phyloP scores from a whole-genome alignment of 345 rosid genomes.

The Eucalyptus regnans region DNA sequence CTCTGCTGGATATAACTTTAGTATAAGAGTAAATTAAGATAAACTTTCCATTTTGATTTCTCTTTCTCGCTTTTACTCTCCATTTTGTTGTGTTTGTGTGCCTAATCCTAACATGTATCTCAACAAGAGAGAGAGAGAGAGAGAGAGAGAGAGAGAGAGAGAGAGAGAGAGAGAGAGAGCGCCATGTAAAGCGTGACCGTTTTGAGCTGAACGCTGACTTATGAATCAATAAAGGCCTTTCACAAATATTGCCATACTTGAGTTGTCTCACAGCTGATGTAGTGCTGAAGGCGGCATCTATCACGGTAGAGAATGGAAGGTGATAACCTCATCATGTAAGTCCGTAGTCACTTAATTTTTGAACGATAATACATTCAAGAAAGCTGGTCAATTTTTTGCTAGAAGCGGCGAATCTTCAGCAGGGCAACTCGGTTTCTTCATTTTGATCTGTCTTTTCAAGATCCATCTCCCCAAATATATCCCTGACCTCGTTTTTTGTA shows the following conservation, averaged over 20 bases:
- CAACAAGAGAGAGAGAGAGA: background rate
- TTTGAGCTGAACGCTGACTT: background rate
- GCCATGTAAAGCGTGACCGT: background rate
- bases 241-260: background rate
- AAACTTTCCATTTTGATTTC: background rate
- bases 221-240: background rate
- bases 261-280: background rate
- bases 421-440: background rate
- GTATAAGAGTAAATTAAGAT: background rate
- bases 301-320: background rate
- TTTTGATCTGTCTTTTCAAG: background rate
- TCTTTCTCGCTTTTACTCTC: background rate
- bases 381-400: background rate
- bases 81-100: background rate
- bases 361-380: background rate
- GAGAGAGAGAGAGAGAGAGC: background rate
- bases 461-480: background rate
- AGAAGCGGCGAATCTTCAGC: background rate
- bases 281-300: background rate
- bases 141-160: background rate
- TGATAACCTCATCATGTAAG: background rate
- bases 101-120: background rate
- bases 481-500: background rate
- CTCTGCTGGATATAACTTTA: no score
- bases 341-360: background rate